Evolutionary conservation across 306 rosid species (phyloP), one percentile per base, ranked within the genome.

Genomic region (Corylus avellana): DNA sequence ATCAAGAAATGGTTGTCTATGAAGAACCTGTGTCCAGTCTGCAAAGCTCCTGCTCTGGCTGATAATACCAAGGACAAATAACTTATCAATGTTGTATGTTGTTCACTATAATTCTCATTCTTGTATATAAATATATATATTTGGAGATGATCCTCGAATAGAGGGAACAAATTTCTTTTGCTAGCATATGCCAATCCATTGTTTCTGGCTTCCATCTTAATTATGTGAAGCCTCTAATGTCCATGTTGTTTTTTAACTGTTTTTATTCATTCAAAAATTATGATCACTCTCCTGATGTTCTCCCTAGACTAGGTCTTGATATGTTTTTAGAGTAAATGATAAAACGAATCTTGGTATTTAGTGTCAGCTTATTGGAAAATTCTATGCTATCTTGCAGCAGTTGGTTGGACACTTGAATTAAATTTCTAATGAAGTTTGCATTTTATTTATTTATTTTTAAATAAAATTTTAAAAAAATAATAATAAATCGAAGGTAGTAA

Each of bases 1-100:
- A 81, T 93, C 73, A 93, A 83, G 56, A 91, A 93, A 76, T 93
- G 98, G 98, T 78, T 93, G 70, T 86, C 90, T 35, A 78, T 93
- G 94, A 93, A 90, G 83, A 93, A 90, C 74, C 10, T 82, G 53
- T 93, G 98, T 62, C 98, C 98, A 7, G 84, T 93, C 79, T 93
- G 94, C 93, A 93, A 91, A 85, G 72, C 80, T 44, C 80, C 94
- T 80, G 93, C 83, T 1, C 35, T 88, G 68, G 75, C 90, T 3
- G 94, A 93, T 58, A 79, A 78, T 55, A 74, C 73, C 78, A 84
- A 80, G 86, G 84, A 85, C 63, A 85, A 88, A 82, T 93, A 87
- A 86, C 42, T 78, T 59, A 54, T 27, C 70, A 37, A n/a, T 32
- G 61, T 10, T 12, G 44, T n/a, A 5, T 50, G 44, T 63, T 62